These are phyloP conservation scores for Ananas comosus DNA, from an alignment of 176 grass and related monocot species.

Conservation along the genomic window DNA sequence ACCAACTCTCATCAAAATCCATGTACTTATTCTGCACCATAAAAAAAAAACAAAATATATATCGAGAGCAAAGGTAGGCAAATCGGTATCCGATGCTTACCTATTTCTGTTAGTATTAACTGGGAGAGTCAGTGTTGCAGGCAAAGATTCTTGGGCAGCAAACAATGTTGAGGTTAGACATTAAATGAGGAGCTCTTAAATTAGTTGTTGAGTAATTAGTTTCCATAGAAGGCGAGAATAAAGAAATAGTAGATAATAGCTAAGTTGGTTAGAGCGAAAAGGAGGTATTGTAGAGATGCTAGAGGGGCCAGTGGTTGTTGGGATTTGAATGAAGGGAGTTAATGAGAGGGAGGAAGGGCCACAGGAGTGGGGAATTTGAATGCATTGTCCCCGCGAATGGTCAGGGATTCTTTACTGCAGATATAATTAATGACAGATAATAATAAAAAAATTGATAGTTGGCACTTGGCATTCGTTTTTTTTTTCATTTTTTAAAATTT, in stretches of 20 bases:
- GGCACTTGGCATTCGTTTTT: too few relatives aligned
- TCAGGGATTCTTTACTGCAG: too few relatives aligned
- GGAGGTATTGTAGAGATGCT: background rate
- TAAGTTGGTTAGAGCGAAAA: background rate
- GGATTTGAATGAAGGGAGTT: conserved; percentile 17
- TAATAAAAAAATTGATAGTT: too few relatives aligned
- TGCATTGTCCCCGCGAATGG: too few relatives aligned
- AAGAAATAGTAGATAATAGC: background rate
- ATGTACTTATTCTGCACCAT: background rate
- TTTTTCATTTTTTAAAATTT: too few relatives aligned
- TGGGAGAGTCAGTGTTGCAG: background rate
- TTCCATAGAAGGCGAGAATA: background rate
- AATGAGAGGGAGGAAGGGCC: background rate
- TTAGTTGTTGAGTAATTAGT: background rate
- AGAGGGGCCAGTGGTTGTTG: background rate
- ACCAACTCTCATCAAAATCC: background rate
- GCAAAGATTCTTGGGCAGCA: background rate
- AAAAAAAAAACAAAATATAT: background rate
- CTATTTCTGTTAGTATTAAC: background rate
- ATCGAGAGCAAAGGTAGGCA: background rate
- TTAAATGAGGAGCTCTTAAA: background rate
- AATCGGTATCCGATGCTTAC: background rate
- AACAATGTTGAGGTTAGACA: background rate
- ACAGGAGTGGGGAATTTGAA: too few relatives aligned
- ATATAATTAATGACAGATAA: too few relatives aligned